Conservation (phyloP, 2,329 filamentous ascomycete species). For the Thielaviopsis cerberus region DNA sequence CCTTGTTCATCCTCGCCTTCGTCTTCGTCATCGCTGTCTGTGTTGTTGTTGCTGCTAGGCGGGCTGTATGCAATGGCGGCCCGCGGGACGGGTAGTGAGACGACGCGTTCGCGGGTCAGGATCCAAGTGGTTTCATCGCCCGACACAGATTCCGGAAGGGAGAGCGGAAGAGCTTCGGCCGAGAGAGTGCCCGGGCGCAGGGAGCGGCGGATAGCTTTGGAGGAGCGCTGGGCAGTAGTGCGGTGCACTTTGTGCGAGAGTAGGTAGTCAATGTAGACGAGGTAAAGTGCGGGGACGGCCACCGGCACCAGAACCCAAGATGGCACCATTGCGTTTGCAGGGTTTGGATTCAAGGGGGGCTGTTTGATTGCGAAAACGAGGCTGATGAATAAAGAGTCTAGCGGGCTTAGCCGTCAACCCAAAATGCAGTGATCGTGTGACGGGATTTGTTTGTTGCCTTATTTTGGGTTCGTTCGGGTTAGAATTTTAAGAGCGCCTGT, state of each 20-base stretch:
- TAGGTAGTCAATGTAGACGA: constrained; percentile 6
- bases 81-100: constrained; percentile 14
- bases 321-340: background rate
- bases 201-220: constrained; percentile 13
- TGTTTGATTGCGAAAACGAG: background rate
- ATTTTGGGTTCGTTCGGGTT: background rate
- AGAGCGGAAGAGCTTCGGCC: constrained; percentile 5
- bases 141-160: constrained; percentile 14
- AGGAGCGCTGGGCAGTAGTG: background rate
- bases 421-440: background rate
- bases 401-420: background rate
- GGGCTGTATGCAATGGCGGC: constrained; percentile 1
- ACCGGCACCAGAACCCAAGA: constrained; percentile 8
- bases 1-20: background rate
- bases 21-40: background rate
- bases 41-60: background rate
- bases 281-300: constrained; percentile 6
- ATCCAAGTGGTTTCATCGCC: constrained; percentile 15
- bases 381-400: background rate
- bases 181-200: constrained; percentile 13
- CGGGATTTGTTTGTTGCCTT: background rate
- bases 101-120: constrained; percentile 17
- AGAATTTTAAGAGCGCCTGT: background rate
- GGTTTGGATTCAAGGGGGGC: background rate
- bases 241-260: constrained; percentile 1